Base-by-base conservation (phyloP, 768 basidiomycete genomes). In the Russula sp. region DNA sequence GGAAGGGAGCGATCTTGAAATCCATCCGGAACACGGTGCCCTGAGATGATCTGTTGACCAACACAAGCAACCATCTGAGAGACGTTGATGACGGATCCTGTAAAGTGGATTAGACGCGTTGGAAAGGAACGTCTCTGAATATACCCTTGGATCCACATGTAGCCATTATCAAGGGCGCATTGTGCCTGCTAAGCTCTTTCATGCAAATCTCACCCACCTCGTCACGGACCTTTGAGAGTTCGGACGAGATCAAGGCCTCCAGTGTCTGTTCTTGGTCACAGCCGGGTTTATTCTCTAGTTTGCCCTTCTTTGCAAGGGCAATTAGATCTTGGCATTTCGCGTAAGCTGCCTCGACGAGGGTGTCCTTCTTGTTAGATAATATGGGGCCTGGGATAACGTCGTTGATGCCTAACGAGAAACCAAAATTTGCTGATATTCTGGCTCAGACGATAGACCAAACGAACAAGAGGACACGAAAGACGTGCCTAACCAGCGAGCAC, bases 1-100 rank as follows among this genome's bases (percentile, higher is more conserved):
- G 97, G 97, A n/a, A 99, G 81, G 1, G 97, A 96, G 40, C 97
- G 90, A 76, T 99, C 97, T 76, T 98, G 96, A 79, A 99, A 99
- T 34, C 96, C 97, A 80, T 98, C 89, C 0, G 94, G 95, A 7
- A 99, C 94, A 84, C 97, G 97, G 77, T 92, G 89, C 8, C 97
- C 97, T 22, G 94, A 86, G 67, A 99, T 98, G 75, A 98, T 98
- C 74, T 99, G 97, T 73, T 99, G 97, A 6, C 97, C 97, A 69
- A 99, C 97, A 84, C 96, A 98, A 72, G 96, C 97, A 59, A 98
- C 96, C 97, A 99, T 99, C 78, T 99, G 97, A 26, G 94, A 96
- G 61, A 99, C 97, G 76, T 99, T 99, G 77, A 99, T 96, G 67
- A 94, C 92, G 71, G 97, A 98, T 75, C 97, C 96, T 90, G 66